Base-by-base conservation (phyloP, 1,139 yeast species). In the Williopsis jadinii region DNA sequence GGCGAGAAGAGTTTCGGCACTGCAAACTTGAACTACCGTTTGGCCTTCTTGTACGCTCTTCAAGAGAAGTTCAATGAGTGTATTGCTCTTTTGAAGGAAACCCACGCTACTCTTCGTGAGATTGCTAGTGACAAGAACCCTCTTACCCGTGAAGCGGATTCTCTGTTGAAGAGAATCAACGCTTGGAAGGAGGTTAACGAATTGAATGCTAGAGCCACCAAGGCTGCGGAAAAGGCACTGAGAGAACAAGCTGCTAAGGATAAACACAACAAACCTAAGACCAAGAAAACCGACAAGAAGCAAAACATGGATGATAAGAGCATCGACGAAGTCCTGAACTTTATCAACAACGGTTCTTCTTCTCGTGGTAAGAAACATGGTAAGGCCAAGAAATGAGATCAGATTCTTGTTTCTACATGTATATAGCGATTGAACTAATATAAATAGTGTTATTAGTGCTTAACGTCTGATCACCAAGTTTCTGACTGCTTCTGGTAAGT, bases 41-140 rank as follows among this genome's bases (percentile, higher is more conserved):
- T 74, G 43, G 90, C 86, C 24, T 84, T 83, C 59, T 64, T 78
- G 35, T 71, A 78, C 41, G 71, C 84, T 36, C 66, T 74, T 41
- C 56, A 65, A 24, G 72, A 74, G 39, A 76, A 79, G 43, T 70
- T 74, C 51, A 68, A 70, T 41, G 77, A 71, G 19, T 77, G 95
- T 0, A 36, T 48, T 30, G 45, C 37, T n/a, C 41, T 41, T 13
- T 42, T 48, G 11, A 37, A 37, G 11, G 43, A 40, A 12, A 44
- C 57, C 11, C 42, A 49, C 24, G 35, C 40, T 6, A 41, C 41
- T 9, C 44, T 55, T 19, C 35, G 37, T 12, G 39, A 34, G 12
- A 36, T 42, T 36, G 52, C 49, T n/a, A 41, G 51, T 40, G 50
- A 41, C 32, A 48, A 51, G 38, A 46, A 50, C 34, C 36, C 41